A percentile compares a stretch with the other conserved stretches of the same genome.
Evolutionary conservation across 148 eudicot species (phyloP).

Genomic region (Cornus kousa): DNA sequence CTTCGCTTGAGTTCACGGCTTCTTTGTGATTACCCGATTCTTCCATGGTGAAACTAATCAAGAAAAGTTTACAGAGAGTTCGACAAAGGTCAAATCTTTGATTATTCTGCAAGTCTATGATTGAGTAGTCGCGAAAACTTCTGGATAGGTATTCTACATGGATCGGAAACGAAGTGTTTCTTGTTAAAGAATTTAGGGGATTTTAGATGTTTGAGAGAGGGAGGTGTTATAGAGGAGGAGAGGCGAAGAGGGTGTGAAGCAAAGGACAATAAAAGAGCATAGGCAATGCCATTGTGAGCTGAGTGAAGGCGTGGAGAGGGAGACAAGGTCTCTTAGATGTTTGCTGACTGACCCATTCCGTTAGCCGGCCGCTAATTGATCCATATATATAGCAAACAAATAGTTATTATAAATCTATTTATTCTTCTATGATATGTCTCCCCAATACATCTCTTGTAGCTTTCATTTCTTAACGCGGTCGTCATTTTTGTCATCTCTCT

Average conservation of each 20-base stretch:
- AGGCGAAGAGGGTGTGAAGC: not conserved
- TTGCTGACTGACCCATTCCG: slow-evolving; percentile 11
- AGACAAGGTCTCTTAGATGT: slow-evolving; percentile 9
- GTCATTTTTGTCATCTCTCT: not conserved
- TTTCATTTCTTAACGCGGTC: slow-evolving; percentile 4
- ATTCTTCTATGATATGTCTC: not conserved
- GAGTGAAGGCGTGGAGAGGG: not conserved
- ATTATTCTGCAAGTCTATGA: too few relatives aligned
- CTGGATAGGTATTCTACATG: too few relatives aligned
- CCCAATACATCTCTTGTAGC: not conserved
- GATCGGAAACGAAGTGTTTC: not conserved
- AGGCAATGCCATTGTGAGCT: not conserved
- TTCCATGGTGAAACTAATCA: not conserved
- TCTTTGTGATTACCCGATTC: slow-evolving; percentile 5
- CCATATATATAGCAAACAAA: not conserved
- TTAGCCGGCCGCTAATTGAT: slow-evolving; percentile 19
- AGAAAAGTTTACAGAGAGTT: not conserved
- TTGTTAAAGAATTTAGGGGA: too few relatives aligned
- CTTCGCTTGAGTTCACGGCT: slow-evolving; percentile 18
- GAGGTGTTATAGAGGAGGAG: not conserved
- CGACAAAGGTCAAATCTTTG: not conserved
- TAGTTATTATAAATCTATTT: not conserved
- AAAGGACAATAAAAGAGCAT: not conserved
- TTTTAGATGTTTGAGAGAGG: not conserved
- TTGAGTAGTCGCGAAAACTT: not conserved